Evolutionary conservation across 208 protist species (phyloP).

Genomic region (Lotmaria passim): DNA sequence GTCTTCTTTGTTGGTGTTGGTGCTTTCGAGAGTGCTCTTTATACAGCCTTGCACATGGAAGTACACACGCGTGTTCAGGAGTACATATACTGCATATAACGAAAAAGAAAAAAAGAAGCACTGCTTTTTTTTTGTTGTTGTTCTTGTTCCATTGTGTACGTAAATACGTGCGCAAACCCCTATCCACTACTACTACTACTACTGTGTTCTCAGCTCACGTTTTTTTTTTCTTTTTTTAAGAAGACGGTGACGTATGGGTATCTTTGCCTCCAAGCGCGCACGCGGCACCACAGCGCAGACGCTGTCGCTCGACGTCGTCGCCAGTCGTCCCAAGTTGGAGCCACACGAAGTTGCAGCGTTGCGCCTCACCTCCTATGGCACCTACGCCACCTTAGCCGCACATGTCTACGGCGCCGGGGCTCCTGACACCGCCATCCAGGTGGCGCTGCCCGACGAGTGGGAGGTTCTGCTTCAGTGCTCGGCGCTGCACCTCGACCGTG

Average conservation of each 20-base stretch:
- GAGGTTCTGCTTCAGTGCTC: constrained; percentile 64
- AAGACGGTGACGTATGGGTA: constrained; percentile 36
- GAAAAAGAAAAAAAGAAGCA: no score
- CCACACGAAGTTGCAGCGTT: constrained; percentile 63
- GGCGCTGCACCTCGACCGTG: constrained; percentile 73
- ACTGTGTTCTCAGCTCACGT: not conserved
- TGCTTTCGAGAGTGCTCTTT: no score
- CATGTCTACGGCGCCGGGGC: constrained; percentile 71
- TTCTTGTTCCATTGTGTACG: no score
- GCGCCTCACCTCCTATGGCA: constrained; percentile 60
- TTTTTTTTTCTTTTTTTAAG: constrained; percentile 9
- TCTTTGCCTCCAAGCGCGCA: constrained; percentile 18
- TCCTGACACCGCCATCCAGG: constrained; percentile 29
- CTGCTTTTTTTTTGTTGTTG: no score
- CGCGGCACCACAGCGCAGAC: not conserved
- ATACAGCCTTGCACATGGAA: no score
- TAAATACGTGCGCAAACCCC: no score
- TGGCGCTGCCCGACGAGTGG: constrained; percentile 72
- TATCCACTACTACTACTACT: no score
- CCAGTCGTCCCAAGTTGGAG: constrained; percentile 44
- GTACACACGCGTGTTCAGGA: no score
- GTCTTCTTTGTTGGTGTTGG: no score
- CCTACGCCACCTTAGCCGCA: constrained; percentile 77
- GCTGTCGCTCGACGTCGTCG: constrained; percentile 46
- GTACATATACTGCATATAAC: no score